Evolutionary conservation across 495 filamentous ascomycete genomes (phyloP), one percentile per base, ranked within the genome.

Genomic region (Pseudoneurospora amorphoporcata): DNA sequence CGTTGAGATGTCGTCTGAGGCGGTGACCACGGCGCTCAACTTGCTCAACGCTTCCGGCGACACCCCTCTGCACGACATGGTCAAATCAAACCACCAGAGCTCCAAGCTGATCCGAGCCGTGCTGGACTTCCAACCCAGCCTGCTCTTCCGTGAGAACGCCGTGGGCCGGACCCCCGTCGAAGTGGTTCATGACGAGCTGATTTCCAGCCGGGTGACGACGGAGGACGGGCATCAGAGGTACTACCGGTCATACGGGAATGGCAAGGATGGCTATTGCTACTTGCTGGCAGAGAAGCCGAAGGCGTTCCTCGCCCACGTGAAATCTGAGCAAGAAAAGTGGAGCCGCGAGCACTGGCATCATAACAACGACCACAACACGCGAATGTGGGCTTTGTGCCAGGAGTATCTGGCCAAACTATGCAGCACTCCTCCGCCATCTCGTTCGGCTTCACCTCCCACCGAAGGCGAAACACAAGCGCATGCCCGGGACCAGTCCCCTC

Each of bases 91-190:
- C 35, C 53, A 35, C 53, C 16, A 14, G 12, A 65, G 7, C 53
- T 82, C 84, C 53, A 72, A 73, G 29, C 73, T 88, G 0, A 78
- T 87, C 14, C 80, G 82, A 7, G 69, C 82, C 8, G 81, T 93
- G 43, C 76, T 93, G 17, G 81, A 86, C 14, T 82, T 83, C 39
- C 84, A 87, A 16, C 87, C 88, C 1, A 83, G 83, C 42, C 82
- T 92, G 0, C 78, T 93, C 0, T 84, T 86, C 75, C 85, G 87
- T 42, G 92, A 94, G 75, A 93, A 92, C 75, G 85, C 90, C 0
- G 90, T 89, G 0, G 92, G 91, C 12, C 85, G 84, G 12, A 94
- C 91, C 3, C 88, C 91, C 0, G 79, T 84, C 29, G 91, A 94
- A 71, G 83, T 93, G 45, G 87, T 89, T 2, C 83, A 86, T 40